These are phyloP conservation scores for Bjerkandera adusta DNA, from an alignment of 1,284 basidiomycete genomes.

Conservation along the genomic window DNA sequence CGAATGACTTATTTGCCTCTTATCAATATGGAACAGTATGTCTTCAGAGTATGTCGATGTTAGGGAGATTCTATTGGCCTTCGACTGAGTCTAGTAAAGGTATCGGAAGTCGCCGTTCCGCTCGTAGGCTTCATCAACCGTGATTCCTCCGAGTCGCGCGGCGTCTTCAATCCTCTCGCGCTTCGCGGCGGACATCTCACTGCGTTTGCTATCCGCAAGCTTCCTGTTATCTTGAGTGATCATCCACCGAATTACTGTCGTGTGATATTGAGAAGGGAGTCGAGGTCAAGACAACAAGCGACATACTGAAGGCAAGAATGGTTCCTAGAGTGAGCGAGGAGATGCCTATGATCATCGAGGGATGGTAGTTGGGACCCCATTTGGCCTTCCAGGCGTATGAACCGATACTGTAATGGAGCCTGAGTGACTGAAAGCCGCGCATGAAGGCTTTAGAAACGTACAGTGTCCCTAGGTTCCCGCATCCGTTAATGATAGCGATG, in stretches of 20 bases:
- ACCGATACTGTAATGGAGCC: constrained; percentile 28
- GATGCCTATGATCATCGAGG: constrained; percentile 37
- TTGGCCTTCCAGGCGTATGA: constrained; percentile 37
- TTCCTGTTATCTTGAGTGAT: constrained; percentile 34
- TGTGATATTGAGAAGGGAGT: not conserved
- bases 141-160: constrained; percentile 35
- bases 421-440: too few relatives aligned
- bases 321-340: constrained; percentile 28
- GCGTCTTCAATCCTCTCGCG: constrained; percentile 37
- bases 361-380: constrained; percentile 39
- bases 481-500: constrained; percentile 41
- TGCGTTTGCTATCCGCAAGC: constrained; percentile 34
- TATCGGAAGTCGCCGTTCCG: constrained; percentile 42
- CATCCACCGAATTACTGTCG: constrained; percentile 33
- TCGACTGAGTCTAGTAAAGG: constrained; percentile 27
- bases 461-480: constrained; percentile 40
- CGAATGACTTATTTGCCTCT: too few relatives aligned
- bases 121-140: constrained; percentile 35
- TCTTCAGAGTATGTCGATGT: too few relatives aligned
- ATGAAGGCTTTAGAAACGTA: constrained; percentile 18
- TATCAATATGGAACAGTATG: too few relatives aligned
- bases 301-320: constrained; percentile 29
- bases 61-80: too few relatives aligned
- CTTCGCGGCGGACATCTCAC: constrained; percentile 29
- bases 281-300: constrained; percentile 27